Evolutionary conservation across 106 monocot species (phyloP), one percentile per base, ranked within the genome.

Genomic region (Acanthochlamys bracteata): DNA sequence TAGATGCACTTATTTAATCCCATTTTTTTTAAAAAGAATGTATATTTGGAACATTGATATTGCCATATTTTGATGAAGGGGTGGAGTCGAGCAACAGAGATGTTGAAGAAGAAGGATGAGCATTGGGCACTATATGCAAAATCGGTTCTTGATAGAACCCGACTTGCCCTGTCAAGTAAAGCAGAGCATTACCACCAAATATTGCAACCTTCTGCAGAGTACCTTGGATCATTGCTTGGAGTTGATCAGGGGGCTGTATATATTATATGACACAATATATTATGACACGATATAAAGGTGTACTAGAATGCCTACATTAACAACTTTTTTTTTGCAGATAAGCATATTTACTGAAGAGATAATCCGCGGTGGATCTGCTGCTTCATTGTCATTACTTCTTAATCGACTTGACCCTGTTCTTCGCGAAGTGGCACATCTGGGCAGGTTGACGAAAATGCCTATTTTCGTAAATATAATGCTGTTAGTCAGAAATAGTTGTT

Each of bases 301-400:
- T 45, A 9, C 43, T 45, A 13, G 13, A 45, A 9, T 9, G 43
- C 43, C 7, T 45, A 9, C 13, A 45, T 45, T 45, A 13, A n/a
- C 49, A 27, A 15, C 43, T 13, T 68, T 22, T 71, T 23, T 59
- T 19, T 45, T 61, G 19, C 67, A 98, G 96, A 64, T 91, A 51
- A 76, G 24, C 66, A 80, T 91, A 66, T 98, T 98, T 73, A 98
- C 91, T 25, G 96, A 98, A 83, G 96, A 98, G 88, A 79, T 98
- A 55, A 98, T 98, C 46, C 96, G 96, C 72, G 77, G 79, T 69
- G 96, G 96, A 55, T 91, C 96, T 45, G 96, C 96, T 78, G 96
- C 88, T 73, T 82, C 91, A 25, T 81, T 98, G 47, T 98, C 96
- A 19, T 40, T 65, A 58, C 85, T 98, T 70, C 82, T 98, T 51